phyloP scores from a whole-genome alignment of 148 eudicot genomes.

The Rhododendron molle region DNA sequence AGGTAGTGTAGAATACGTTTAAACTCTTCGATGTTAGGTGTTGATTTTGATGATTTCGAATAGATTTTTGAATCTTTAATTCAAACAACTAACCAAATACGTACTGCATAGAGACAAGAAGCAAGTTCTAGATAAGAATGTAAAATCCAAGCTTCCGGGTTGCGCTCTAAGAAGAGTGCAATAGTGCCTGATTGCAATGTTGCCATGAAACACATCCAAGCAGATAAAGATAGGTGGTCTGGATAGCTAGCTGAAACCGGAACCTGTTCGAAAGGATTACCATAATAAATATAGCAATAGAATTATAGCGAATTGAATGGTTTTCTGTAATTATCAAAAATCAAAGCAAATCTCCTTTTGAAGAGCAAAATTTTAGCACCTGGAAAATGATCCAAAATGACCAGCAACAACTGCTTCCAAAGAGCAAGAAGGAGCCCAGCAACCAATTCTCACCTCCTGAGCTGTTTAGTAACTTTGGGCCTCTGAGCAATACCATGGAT shows the following conservation, averaged over 20 bases:
- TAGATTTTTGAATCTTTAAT: neutral
- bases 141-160: conserved; percentile 51
- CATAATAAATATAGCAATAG: neutral
- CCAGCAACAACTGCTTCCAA: conserved; percentile 58
- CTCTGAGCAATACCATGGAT: conserved; percentile 53
- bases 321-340: neutral
- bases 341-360: neutral
- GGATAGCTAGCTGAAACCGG: conserved; percentile 47
- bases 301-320: neutral
- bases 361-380: conserved; percentile 27
- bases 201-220: conserved; percentile 71
- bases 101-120: conserved; percentile 49
- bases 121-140: conserved; percentile 45
- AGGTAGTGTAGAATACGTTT: neutral
- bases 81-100: neutral
- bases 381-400: conserved; percentile 74
- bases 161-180: conserved; percentile 40
- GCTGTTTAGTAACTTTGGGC: conserved; percentile 52
- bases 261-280: conserved; percentile 30
- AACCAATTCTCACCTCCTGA: conserved; percentile 41
- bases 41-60: too few relatives aligned
- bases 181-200: conserved; percentile 52
- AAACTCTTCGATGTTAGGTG: neutral
- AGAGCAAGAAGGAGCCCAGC: conserved; percentile 55
- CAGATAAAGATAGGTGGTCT: conserved; percentile 56